Evolutionary conservation across 192 early-diverging fungal species (phyloP).

Genomic region (Haplosporangium gracile): DNA sequence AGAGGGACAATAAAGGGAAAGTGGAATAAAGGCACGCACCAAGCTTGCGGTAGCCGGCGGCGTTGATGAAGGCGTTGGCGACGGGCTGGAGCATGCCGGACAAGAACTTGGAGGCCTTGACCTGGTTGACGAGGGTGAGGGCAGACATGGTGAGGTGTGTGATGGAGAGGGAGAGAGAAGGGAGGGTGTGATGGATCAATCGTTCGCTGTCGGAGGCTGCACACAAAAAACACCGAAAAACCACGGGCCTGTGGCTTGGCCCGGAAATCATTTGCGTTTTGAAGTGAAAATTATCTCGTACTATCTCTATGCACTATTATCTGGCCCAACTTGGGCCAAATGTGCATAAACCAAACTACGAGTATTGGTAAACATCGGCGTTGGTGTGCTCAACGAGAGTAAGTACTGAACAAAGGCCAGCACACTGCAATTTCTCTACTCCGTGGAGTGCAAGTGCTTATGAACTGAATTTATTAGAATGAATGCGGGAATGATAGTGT

Average conservation of each 20-base stretch:
- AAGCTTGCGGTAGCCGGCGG: constrained; percentile 77
- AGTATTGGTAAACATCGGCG: no score
- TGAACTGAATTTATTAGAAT: background rate
- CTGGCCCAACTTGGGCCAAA: no score
- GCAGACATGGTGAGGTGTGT: constrained; percentile 46
- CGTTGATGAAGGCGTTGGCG: constrained; percentile 74
- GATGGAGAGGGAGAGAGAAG: constrained; percentile 14
- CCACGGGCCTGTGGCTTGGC: constrained; percentile 6
- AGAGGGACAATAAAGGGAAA: background rate
- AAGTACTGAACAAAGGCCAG: no score
- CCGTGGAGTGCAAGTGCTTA: background rate
- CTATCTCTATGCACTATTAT: background rate
- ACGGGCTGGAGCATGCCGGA: constrained; percentile 68
- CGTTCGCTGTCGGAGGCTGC: background rate
- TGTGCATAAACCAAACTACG: no score
- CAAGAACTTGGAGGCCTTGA: constrained; percentile 69
- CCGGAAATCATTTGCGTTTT: background rate
- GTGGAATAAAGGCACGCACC: constrained; percentile 61
- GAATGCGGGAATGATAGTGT: constrained; percentile 1
- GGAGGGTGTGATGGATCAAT: constrained; percentile 1
- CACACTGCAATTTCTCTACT: background rate
- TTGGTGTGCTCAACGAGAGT: no score
- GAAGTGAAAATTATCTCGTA: background rate
- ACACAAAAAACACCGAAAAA: constrained; percentile 9
- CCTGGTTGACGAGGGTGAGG: constrained; percentile 63